Conservation (phyloP, 129 eudicot genomes). For the Helianthus tuberosus region DNA sequence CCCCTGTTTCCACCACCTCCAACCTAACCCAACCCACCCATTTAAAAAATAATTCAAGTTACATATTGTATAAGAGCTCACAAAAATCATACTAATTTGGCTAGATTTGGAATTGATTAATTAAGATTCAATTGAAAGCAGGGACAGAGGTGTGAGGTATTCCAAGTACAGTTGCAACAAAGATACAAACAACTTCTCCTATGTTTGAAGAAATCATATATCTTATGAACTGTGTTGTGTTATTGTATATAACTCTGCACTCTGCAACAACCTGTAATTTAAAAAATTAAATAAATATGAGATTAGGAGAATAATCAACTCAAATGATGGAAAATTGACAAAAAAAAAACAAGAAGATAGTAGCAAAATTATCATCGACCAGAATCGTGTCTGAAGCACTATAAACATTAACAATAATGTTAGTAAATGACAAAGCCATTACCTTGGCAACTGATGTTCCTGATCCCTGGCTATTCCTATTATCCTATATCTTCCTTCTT, state of each 20-base stretch:
- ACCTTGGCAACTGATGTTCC: constrained; percentile 99
- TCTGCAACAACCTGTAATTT: constrained; percentile 99
- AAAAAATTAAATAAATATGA: too few species aligned
- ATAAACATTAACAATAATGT: constrained; percentile 38
- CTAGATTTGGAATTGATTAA: too few species aligned
- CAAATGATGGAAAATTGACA: too few species aligned
- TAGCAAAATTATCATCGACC: constrained; percentile 99
- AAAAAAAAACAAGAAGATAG: constrained; percentile 46
- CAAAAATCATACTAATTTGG: too few species aligned
- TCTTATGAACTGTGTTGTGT: constrained; percentile 97
- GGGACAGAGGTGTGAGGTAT: too few species aligned
- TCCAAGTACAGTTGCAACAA: constrained; percentile 99
- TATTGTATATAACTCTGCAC: constrained; percentile 98
- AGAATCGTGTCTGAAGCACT: constrained; percentile 99
- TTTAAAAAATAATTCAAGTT: too few species aligned
- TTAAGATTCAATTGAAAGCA: too few species aligned
- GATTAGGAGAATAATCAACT: too few species aligned
- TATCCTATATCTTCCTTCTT: too few species aligned
- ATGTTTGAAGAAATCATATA: constrained; percentile 99
- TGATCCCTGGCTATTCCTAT: constrained; percentile 99
- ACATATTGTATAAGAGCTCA: too few species aligned
- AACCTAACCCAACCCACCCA: too few species aligned
- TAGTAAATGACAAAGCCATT: neutral
- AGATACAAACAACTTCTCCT: constrained; percentile 99
- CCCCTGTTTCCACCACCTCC: too few species aligned